These are phyloP conservation scores for Podospora conica DNA, from an alignment of 495 filamentous ascomycete genomes.

Conservation along the genomic window DNA sequence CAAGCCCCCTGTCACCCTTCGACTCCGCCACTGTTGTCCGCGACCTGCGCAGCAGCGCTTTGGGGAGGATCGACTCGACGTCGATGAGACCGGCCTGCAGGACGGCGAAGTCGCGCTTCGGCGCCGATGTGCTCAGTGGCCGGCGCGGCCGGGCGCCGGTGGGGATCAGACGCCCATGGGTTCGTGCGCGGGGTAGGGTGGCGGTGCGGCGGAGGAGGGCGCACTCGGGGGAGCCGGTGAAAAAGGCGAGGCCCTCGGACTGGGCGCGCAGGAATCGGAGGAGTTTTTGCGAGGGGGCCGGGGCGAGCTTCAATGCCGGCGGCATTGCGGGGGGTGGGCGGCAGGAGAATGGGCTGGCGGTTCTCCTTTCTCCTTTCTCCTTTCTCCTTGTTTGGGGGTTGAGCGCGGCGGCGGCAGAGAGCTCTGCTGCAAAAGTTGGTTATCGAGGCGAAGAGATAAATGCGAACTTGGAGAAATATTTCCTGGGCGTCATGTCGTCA, in stretches of 20 bases:
- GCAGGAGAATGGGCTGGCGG: neutral
- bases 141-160: neutral
- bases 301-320: constrained; percentile 32
- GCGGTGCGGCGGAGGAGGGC: constrained; percentile 10
- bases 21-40: neutral
- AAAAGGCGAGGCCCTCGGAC: constrained; percentile 47
- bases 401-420: neutral
- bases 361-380: no score
- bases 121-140: constrained; percentile 3
- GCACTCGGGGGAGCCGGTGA: constrained; percentile 24
- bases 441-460: neutral
- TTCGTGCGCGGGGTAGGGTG: constrained; percentile 22
- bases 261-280: constrained; percentile 58
- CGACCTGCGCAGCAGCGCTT: constrained; percentile 15
- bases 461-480: neutral
- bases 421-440: neutral
- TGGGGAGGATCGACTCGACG: constrained; percentile 41
- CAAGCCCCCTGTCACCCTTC: constrained; percentile 10
- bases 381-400: neutral
- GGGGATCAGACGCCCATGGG: neutral
- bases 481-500: neutral
- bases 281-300: constrained; percentile 55
- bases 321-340: constrained; percentile 25
- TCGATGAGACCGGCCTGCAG: constrained; percentile 40
- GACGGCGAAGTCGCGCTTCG: constrained; percentile 23